Evolutionary conservation across 78 protist genomes (phyloP).

Genomic region (Dictyostelium firmibasis): DNA sequence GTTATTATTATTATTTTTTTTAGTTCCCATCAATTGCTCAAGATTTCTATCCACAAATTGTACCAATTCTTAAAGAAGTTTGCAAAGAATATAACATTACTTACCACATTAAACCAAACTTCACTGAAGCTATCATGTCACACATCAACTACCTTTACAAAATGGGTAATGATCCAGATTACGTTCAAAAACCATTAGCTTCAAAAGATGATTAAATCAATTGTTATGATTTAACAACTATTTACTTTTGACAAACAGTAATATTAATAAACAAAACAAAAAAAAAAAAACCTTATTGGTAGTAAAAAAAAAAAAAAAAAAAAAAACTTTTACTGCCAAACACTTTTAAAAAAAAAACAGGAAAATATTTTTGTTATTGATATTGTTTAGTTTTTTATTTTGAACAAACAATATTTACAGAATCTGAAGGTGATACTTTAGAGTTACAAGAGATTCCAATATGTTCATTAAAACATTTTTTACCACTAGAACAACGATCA

Average conservation of each 20-base stretch:
- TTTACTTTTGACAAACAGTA: neutral
- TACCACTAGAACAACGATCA: neutral
- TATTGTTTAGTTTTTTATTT: neutral
- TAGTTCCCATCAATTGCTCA: conserved; percentile 60
- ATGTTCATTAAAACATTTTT: neutral
- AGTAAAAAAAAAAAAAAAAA: neutral
- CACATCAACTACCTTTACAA: conserved; percentile 60
- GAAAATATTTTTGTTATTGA: neutral
- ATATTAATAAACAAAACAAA: neutral
- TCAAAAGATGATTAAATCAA: neutral
- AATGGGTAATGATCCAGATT: conserved; percentile 79
- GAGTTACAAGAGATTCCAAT: neutral
- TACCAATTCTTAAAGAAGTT: conserved; percentile 62
- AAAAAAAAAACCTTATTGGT: neutral
- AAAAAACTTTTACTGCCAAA: neutral
- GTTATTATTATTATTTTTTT: neutral
- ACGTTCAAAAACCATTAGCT: conserved; percentile 1
- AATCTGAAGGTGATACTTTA: neutral
- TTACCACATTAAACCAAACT: conserved; percentile 22
- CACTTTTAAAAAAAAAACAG: neutral
- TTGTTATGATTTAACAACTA: neutral
- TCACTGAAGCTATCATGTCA: conserved; percentile 32
- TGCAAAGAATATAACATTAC: conserved; percentile 42
- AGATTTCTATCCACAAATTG: conserved; percentile 55
- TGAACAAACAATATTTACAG: neutral